Conservation (phyloP, 805 yeast genomes). For the Lipomyces anomalus region DNA sequence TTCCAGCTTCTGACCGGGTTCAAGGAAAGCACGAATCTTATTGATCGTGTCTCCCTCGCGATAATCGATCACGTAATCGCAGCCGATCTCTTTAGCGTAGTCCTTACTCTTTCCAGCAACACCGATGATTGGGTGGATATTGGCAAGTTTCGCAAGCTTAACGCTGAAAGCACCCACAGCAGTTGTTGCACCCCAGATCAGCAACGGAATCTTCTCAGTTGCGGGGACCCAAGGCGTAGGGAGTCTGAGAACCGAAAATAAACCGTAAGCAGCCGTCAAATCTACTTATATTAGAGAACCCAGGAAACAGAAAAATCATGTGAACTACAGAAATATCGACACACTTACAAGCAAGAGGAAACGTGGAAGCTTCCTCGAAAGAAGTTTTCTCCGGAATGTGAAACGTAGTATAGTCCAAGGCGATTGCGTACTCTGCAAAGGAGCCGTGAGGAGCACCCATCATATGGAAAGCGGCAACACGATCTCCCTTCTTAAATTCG, state of each 20-base stretch:
- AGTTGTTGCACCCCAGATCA: conserved; percentile 21
- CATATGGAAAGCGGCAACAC: conserved; percentile 20
- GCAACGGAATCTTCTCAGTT: conserved; percentile 9
- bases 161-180: conserved; percentile 14
- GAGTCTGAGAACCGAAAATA: conserved; percentile 13
- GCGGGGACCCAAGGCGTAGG: conserved; percentile 22
- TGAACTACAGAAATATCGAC: too few relatives aligned
- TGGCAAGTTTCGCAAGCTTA: conserved; percentile 18
- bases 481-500: conserved; percentile 15
- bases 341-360: conserved; percentile 10
- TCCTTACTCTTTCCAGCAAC: conserved; percentile 16
- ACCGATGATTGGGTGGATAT: conserved; percentile 20
- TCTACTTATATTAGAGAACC: neutral
- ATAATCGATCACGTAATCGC: conserved; percentile 17
- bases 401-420: conserved; percentile 12
- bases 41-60: conserved; percentile 8
- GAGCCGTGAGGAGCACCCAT: conserved; percentile 14
- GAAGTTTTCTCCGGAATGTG: conserved; percentile 13
- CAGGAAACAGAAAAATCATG: too few relatives aligned
- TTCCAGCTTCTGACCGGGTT: conserved; percentile 11
- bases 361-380: conserved; percentile 19
- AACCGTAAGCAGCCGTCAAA: conserved; percentile 14
- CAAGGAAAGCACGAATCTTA: conserved; percentile 7
- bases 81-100: conserved; percentile 10
- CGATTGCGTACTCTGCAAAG: conserved; percentile 18